A percentile compares a stretch with the other conserved stretches of the same genome.
Evolutionary conservation across 192 early-diverging fungal species (phyloP).

Genomic region (Powellomyces hirtus): DNA sequence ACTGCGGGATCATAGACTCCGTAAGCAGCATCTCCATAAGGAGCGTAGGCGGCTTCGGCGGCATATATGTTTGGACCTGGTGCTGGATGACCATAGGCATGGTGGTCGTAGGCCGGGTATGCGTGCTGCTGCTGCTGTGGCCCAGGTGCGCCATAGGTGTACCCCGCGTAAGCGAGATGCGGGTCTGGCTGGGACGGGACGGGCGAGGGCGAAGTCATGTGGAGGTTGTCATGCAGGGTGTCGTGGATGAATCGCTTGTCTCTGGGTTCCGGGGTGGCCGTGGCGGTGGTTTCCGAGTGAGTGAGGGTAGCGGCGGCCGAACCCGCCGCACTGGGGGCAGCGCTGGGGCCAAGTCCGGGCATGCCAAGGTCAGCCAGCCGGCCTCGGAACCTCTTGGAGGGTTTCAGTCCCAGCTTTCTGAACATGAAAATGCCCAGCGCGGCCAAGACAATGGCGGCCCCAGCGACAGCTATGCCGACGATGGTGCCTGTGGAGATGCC

Average conservation of each 20-base stretch:
- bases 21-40: too few relatives aligned
- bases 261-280: neutral
- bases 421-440: constrained; percentile 21
- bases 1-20: too few relatives aligned
- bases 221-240: neutral
- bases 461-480: constrained; percentile 15
- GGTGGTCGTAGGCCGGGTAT: neutral
- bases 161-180: neutral
- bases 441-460: constrained; percentile 11
- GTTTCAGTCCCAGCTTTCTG: constrained; percentile 15
- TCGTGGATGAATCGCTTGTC: constrained; percentile 5
- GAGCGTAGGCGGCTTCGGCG: too few relatives aligned
- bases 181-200: neutral
- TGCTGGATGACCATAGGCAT: too few relatives aligned
- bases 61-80: too few relatives aligned
- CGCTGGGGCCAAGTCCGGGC: neutral
- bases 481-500: neutral
- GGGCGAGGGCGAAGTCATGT: neutral
- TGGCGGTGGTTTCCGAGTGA: neutral
- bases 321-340: neutral
- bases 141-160: neutral
- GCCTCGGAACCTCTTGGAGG: constrained; percentile 16
- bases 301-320: neutral
- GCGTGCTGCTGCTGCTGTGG: neutral
- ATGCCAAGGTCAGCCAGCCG: constrained; percentile 3